Conservation (phyloP, 192 early-diverging fungal genomes). For the Umbelopsis isabellina region DNA sequence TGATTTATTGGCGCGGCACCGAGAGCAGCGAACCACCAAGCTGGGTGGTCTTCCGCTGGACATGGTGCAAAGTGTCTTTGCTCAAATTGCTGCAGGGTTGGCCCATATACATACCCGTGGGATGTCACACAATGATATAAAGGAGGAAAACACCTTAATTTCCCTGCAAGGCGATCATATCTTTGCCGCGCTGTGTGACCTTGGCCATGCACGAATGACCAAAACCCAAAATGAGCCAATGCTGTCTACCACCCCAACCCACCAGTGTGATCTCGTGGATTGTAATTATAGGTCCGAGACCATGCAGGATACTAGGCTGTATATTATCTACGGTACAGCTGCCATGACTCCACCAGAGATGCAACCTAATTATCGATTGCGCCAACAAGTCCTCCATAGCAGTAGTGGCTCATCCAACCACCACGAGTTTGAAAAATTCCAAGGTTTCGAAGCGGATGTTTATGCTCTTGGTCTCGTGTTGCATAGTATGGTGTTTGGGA, state of each 20-base stretch:
- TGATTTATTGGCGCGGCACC: conserved; percentile 12
- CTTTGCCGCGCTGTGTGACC: conserved; percentile 20
- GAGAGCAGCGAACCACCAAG: conserved; percentile 8
- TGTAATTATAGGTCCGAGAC: conserved; percentile 3
- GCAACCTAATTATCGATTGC: conserved; percentile 22
- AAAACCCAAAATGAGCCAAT: conserved; percentile 18
- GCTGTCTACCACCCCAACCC: neutral
- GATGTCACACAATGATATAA: conserved; percentile 23
- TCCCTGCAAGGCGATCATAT: conserved; percentile 22
- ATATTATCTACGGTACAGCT: conserved; percentile 25
- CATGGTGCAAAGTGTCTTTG: conserved; percentile 10
- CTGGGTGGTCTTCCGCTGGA: conserved; percentile 18
- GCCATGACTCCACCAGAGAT: conserved; percentile 28
- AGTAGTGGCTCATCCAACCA: neutral
- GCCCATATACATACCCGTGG: conserved; percentile 17
- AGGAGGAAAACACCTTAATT: conserved; percentile 26
- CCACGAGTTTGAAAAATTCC: conserved; percentile 14
- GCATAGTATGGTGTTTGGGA: conserved; percentile 25
- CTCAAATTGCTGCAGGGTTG: conserved; percentile 21
- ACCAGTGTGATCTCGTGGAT: conserved; percentile 14
- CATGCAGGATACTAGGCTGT: neutral
- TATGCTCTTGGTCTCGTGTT: conserved; percentile 21
- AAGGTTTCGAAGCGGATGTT: conserved; percentile 26
- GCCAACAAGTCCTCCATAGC: conserved; percentile 3
- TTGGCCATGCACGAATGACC: conserved; percentile 26